A percentile compares a stretch with the other conserved stretches of the same genome.
Conservation (phyloP, 257 asterid genomes). For the Ocimum tenuiflorum region DNA sequence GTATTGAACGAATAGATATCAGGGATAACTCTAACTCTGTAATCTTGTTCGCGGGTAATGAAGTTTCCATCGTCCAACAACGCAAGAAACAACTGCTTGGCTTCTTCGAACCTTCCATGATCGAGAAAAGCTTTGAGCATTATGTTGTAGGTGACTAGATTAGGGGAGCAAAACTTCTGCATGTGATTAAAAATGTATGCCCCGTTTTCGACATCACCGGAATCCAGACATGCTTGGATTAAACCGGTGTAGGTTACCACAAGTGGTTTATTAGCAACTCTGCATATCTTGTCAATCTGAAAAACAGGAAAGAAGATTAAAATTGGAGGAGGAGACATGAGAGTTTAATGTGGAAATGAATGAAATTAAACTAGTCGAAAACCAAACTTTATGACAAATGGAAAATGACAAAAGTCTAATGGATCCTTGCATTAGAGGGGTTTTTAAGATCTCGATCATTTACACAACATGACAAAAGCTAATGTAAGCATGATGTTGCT, state of each 20-base stretch:
- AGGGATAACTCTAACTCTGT: conserved; percentile 48
- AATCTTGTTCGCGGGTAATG: conserved; percentile 34
- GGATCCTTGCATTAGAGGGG: no score
- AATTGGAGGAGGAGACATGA: not conserved
- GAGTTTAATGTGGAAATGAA: not conserved
- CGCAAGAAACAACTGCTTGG: conserved; percentile 47
- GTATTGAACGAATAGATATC: conserved; percentile 77
- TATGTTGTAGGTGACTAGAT: conserved; percentile 65
- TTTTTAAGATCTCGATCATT: no score
- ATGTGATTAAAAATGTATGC: conserved; percentile 57
- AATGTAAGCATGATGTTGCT: no score
- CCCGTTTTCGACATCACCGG: conserved; percentile 54
- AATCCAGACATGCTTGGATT: conserved; percentile 69
- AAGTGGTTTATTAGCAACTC: conserved; percentile 82
- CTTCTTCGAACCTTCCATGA: conserved; percentile 62
- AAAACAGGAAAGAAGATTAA: not conserved
- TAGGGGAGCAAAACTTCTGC: conserved; percentile 83
- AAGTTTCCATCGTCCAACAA: conserved; percentile 46
- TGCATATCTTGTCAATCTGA: conserved; percentile 88
- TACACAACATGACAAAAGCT: no score
- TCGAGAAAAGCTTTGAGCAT: conserved; percentile 77
- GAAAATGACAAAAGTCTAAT: not conserved
- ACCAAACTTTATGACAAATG: not conserved
- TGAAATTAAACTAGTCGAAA: not conserved
- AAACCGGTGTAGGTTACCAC: conserved; percentile 98